Evolutionary conservation across 805 yeast species (phyloP).

Genomic region (Jamesozyma piceae): DNA sequence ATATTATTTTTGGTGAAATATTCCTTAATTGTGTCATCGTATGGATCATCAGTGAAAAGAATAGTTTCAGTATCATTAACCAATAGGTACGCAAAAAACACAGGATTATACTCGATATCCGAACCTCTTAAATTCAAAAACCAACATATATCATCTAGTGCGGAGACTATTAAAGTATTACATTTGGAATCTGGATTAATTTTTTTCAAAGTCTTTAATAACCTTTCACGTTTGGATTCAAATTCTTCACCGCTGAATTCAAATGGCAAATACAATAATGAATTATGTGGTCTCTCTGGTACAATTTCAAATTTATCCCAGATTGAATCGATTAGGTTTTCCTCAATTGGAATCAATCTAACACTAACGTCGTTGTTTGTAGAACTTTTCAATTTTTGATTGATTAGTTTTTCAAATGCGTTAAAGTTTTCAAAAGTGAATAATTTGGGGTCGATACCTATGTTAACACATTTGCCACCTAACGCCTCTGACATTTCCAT

Average conservation of each 20-base stretch:
- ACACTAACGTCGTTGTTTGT: slow-evolving; percentile 19
- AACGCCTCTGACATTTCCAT: slow-evolving; percentile 35
- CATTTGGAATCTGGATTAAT: slow-evolving; percentile 9
- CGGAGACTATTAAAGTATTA: slow-evolving; percentile 47
- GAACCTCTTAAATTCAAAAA: slow-evolving; percentile 72
- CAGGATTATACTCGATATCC: slow-evolving; percentile 81
- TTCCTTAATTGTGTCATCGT: slow-evolving; percentile 31
- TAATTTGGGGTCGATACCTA: slow-evolving; percentile 79
- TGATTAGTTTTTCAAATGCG: slow-evolving; percentile 25
- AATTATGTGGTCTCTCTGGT: slow-evolving; percentile 48
- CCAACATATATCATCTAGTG: slow-evolving; percentile 90
- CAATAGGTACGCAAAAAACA: slow-evolving; percentile 59
- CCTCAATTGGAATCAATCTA: slow-evolving; percentile 41
- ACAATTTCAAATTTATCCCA: slow-evolving; percentile 60
- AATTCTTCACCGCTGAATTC: slow-evolving; percentile 60
- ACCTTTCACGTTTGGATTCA: slow-evolving; percentile 44
- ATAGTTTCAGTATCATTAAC: slow-evolving; percentile 35
- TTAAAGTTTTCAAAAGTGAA: slow-evolving; percentile 39
- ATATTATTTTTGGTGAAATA: slow-evolving; percentile 40
- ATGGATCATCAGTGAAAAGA: slow-evolving; percentile 45
- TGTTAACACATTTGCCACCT: slow-evolving; percentile 35
- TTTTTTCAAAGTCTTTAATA: slow-evolving; percentile 32
- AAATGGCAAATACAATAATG: slow-evolving; percentile 41
- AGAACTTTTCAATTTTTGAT: not conserved
- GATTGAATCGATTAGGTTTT: slow-evolving; percentile 64